phyloP scores from a whole-genome alignment of 2,329 filamentous ascomycete species.

The Colletotrichum lini region DNA sequence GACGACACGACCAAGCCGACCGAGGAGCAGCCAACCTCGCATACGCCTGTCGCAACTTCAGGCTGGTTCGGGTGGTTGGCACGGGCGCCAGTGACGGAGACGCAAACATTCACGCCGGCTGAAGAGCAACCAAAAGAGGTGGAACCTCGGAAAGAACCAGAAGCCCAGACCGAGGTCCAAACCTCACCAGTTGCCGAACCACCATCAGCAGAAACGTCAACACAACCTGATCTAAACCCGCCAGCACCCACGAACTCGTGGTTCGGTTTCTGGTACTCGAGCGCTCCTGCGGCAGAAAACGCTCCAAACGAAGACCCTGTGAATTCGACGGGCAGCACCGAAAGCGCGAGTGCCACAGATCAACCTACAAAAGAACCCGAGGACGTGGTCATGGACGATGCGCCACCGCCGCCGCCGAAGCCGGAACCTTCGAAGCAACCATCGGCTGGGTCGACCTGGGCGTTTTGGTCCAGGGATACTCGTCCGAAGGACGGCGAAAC shows the following conservation, averaged over 20 bases:
- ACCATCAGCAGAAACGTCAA: constrained; percentile 23
- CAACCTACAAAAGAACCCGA: constrained; percentile 51
- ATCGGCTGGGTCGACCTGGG: constrained; percentile 78
- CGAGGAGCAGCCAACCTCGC: constrained; percentile 21
- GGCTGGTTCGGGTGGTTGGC: constrained; percentile 71
- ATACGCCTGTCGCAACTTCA: constrained; percentile 51
- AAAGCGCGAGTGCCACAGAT: constrained; percentile 28
- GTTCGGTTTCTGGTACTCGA: constrained; percentile 58
- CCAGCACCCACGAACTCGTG: constrained; percentile 52
- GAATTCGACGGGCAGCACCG: constrained; percentile 38
- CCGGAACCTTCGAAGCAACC: constrained; percentile 50
- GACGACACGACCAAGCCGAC: constrained; percentile 50
- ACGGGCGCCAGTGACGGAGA: constrained; percentile 46
- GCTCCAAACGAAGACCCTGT: constrained; percentile 21
- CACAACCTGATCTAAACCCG: constrained; percentile 39
- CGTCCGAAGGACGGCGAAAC: constrained; percentile 53
- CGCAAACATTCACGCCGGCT: constrained; percentile 19
- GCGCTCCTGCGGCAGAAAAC: constrained; percentile 35
- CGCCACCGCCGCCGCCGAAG: constrained; percentile 51
- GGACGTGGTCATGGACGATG: constrained; percentile 62
- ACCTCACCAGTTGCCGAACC: constrained; percentile 21
- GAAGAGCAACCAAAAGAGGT: constrained; percentile 37
- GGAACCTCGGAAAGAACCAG: constrained; percentile 39
- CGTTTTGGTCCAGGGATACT: constrained; percentile 81
- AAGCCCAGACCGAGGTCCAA: constrained; percentile 11